These are phyloP conservation scores for Yarrowia deformans DNA, from an alignment of 805 yeast species.

Conservation along the genomic window DNA sequence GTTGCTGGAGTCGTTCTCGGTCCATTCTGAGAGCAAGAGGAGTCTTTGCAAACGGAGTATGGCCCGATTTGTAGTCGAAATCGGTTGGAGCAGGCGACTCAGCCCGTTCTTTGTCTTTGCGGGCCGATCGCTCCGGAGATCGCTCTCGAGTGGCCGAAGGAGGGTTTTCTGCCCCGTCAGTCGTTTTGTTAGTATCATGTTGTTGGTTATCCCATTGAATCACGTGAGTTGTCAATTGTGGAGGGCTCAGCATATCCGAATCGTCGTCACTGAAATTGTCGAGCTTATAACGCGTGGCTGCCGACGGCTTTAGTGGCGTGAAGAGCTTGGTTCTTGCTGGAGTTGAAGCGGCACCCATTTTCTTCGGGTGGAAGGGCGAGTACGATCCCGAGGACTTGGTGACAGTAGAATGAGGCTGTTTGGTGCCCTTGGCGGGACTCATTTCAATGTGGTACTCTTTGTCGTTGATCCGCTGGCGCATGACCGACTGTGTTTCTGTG, in stretches of 20 bases:
- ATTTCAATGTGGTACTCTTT: constrained; percentile 27
- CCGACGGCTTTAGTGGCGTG: not conserved
- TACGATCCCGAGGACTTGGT: constrained; percentile 7
- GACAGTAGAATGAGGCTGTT: not conserved
- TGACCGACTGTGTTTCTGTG: constrained; percentile 4
- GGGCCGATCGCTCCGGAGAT: constrained; percentile 4
- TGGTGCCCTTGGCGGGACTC: constrained; percentile 13
- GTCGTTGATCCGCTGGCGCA: constrained; percentile 27
- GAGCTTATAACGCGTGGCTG: not conserved
- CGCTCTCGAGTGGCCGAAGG: constrained; percentile 15
- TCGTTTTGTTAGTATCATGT: constrained; percentile 42
- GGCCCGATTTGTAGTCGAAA: constrained; percentile 26
- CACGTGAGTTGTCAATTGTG: constrained; percentile 40
- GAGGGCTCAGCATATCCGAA: constrained; percentile 42
- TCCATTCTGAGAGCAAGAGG: constrained; percentile 28
- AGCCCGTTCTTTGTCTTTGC: constrained; percentile 11
- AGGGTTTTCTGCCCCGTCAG: constrained; percentile 4
- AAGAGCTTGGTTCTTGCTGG: constrained; percentile 22
- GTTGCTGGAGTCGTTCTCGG: constrained; percentile 15
- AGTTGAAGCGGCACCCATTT: constrained; percentile 15
- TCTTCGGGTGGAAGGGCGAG: constrained; percentile 25
- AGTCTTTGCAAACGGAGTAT: constrained; percentile 30
- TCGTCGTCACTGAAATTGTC: constrained; percentile 30
- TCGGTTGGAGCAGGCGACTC: constrained; percentile 13
- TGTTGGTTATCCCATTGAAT: constrained; percentile 41